phyloP scores from a whole-genome alignment of 257 asterid genomes.

The Coffea canephora region DNA sequence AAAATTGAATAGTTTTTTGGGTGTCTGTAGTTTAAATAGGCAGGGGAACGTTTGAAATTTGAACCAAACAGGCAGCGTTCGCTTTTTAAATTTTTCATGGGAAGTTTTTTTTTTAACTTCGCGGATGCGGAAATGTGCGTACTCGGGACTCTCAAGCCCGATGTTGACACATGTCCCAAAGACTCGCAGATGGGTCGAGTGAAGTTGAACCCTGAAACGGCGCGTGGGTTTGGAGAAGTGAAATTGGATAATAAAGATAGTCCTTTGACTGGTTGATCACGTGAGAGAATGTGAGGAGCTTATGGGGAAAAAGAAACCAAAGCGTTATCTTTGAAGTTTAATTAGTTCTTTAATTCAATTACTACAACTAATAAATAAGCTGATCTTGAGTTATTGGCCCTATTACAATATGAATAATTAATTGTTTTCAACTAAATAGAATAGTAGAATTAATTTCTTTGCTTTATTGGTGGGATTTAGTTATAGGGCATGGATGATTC shows the following conservation, averaged over 20 bases:
- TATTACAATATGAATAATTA: no score
- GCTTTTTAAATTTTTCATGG: neutral
- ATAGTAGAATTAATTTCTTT: no score
- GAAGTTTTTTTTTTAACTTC: neutral
- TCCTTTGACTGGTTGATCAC: neutral
- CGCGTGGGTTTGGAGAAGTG: neutral
- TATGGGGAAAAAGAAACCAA: neutral
- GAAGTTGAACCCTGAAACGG: neutral
- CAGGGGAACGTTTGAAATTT: neutral
- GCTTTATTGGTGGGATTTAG: neutral
- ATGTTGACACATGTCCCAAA: neutral
- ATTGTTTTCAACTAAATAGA: no score
- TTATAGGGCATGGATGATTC: no score
- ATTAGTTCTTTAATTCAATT: no score
- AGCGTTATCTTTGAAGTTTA: no score
- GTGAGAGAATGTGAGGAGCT: neutral
- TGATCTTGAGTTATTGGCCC: no score
- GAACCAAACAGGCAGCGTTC: constrained; percentile 9
- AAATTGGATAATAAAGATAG: no score
- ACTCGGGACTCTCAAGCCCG: neutral
- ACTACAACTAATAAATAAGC: no score
- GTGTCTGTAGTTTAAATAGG: neutral
- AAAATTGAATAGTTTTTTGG: neutral
- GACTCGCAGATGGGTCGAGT: neutral
- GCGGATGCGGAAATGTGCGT: neutral